These are phyloP conservation scores for Daldinia grandis DNA, from an alignment of 495 filamentous ascomycete species.

Conservation along the genomic window DNA sequence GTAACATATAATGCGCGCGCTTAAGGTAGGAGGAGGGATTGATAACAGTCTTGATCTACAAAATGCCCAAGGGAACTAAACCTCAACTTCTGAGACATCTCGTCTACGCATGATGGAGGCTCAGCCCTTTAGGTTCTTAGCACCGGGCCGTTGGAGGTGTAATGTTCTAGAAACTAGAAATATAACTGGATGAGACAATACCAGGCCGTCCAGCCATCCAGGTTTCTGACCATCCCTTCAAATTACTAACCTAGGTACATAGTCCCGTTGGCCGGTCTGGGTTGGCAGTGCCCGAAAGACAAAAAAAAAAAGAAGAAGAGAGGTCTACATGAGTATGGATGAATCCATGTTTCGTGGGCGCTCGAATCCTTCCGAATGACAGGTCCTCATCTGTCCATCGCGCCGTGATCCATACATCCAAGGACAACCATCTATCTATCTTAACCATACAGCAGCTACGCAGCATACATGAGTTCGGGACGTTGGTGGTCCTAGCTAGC, in stretches of 20 bases:
- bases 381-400: slow-evolving; percentile 2
- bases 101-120: slow-evolving; percentile 26
- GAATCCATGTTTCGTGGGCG: slow-evolving; percentile 13
- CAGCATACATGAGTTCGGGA: not conserved
- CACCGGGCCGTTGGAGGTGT: slow-evolving; percentile 3
- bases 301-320: not conserved
- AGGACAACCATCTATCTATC: slow-evolving; percentile 19
- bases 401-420: not conserved
- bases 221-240: not conserved
- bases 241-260: not conserved
- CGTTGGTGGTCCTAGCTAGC: slow-evolving; percentile 8
- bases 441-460: slow-evolving; percentile 11
- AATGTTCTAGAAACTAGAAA: slow-evolving; percentile 3
- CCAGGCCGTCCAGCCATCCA: not conserved
- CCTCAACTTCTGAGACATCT: slow-evolving; percentile 21
- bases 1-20: slow-evolving; percentile 28
- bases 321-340: slow-evolving; percentile 7
- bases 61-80: slow-evolving; percentile 19
- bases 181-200: slow-evolving; percentile 15
- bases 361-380: slow-evolving; percentile 11
- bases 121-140: slow-evolving; percentile 28
- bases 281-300: not conserved
- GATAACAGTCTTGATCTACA: not conserved
- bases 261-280: slow-evolving; percentile 11
- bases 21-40: slow-evolving; percentile 19